phyloP scores from a whole-genome alignment of 148 eudicot species.

The Polygonum aviculare region DNA sequence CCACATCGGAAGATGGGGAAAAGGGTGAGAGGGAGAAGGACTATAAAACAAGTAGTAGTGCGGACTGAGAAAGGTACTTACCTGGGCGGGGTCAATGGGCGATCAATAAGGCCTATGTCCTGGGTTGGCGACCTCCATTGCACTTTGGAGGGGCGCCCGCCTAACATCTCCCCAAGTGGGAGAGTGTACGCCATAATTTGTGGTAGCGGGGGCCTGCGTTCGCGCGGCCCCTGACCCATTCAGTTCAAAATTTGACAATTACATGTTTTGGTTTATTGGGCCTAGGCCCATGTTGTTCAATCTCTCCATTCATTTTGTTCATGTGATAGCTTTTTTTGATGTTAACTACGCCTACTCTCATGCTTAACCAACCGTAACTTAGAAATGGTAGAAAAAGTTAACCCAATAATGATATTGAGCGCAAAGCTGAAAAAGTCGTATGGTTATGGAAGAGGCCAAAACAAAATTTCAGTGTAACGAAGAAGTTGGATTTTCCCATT shows the following conservation, averaged over 20 bases:
- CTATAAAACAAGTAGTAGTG: background rate
- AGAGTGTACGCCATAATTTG: constrained; percentile 74
- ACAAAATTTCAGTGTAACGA: too few species aligned
- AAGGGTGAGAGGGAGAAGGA: background rate
- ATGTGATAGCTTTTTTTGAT: too few species aligned
- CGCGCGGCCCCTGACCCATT: constrained; percentile 50
- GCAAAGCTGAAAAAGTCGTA: too few species aligned
- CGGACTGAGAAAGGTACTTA: background rate
- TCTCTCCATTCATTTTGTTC: too few species aligned
- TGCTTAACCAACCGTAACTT: too few species aligned
- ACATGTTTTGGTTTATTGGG: background rate
- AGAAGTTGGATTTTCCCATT: background rate
- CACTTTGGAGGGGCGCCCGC: constrained; percentile 30
- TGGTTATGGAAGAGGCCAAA: too few species aligned
- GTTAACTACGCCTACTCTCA: too few species aligned
- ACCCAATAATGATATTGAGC: too few species aligned
- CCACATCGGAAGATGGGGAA: background rate
- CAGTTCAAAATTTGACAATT: background rate
- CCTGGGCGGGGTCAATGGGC: constrained; percentile 47
- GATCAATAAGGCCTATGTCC: constrained; percentile 39
- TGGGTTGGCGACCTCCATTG: constrained; percentile 42
- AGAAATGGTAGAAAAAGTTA: too few species aligned
- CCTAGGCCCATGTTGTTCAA: background rate
- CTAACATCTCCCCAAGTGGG: constrained; percentile 20
- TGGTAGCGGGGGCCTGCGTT: constrained; percentile 63